Conservation (phyloP, 257 asterid genomes). For the Echium plantagineum region DNA sequence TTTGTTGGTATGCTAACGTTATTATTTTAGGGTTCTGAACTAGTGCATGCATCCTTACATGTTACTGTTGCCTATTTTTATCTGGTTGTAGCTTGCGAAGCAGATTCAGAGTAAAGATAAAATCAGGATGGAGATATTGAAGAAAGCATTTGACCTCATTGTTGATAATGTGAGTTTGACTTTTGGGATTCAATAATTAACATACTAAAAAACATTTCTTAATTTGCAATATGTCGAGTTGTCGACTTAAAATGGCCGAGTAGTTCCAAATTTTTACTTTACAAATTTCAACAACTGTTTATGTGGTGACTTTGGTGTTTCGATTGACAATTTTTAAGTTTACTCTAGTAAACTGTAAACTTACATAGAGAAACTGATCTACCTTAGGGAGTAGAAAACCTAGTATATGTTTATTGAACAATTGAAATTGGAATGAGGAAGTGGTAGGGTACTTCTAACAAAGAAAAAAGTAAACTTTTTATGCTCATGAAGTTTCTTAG, state of each 20-base stretch:
- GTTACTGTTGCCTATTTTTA: background rate
- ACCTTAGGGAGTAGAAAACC: no score
- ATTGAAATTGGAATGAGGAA: no score
- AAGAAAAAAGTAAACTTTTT: no score
- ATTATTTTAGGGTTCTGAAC: background rate
- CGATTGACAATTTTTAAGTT: no score
- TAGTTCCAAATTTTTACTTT: background rate
- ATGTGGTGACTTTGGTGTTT: no score
- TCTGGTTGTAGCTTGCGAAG: constrained; percentile 55
- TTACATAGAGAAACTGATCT: no score
- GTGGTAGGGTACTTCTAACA: no score
- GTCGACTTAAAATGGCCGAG: background rate
- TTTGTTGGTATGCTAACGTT: background rate
- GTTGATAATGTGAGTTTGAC: constrained; percentile 54
- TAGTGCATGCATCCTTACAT: constrained; percentile 10
- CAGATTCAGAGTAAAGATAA: constrained; percentile 81
- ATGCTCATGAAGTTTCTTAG: no score
- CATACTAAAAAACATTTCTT: background rate
- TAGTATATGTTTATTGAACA: no score
- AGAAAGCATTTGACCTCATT: constrained; percentile 69
- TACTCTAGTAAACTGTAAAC: background rate
- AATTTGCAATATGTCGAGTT: background rate
- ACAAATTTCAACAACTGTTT: background rate
- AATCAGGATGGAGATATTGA: constrained; percentile 61
- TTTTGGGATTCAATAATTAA: background rate